Base-by-base conservation (phyloP, 345 rosid genomes). In the Microthlaspi erraticum region DNA sequence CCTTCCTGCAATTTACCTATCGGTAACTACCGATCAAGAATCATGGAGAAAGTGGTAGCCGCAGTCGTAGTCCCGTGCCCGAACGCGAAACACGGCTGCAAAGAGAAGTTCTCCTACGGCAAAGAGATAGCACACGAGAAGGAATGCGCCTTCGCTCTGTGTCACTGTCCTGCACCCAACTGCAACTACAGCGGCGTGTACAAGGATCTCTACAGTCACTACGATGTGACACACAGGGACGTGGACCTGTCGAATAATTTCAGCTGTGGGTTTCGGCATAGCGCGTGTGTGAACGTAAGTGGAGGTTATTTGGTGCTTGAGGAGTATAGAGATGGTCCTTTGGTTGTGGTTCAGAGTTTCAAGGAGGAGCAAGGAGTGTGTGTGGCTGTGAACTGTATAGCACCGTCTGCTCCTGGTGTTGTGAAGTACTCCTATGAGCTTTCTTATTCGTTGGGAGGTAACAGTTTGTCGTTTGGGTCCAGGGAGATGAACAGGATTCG, bases 291-390 rank as follows among this genome's bases (percentile, higher is more conserved):
- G 0, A 0, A 1, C n/a, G 5, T 4, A 0, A 4, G 2, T 1
- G 19, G 1, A 7, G 11, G 11, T 10, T 13, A 7, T 53, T 31
- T 2, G 4, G 14, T 65, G 4, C 14, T 65, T 38, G n/a, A 50
- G 48, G 70, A 65, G 14, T 33, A 43, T 16, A 9, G 4, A 5
- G 16, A n/a, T 3, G 63, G 71, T 19, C 71, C 31, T 14, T 65
- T 72, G 44, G 14, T 55, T 42, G 32, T 77, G 41, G 76, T 83
- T 52, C 80, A 57, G 48, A 76, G 37, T 23, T 51, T 52, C 14
- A 10, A 56, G 5, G 71, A 50, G 31, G 11, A 33, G 0, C 19
- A 31, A 31, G 83, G 83, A 6, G 49, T 74, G 46, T 19, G 14
- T 2, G 10, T 83, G 32, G 53, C 68, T 6, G 36, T 77, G 51